Evolutionary conservation across 495 filamentous ascomycete genomes (phyloP).

Genomic region (Pseudevernia furfuracea): DNA sequence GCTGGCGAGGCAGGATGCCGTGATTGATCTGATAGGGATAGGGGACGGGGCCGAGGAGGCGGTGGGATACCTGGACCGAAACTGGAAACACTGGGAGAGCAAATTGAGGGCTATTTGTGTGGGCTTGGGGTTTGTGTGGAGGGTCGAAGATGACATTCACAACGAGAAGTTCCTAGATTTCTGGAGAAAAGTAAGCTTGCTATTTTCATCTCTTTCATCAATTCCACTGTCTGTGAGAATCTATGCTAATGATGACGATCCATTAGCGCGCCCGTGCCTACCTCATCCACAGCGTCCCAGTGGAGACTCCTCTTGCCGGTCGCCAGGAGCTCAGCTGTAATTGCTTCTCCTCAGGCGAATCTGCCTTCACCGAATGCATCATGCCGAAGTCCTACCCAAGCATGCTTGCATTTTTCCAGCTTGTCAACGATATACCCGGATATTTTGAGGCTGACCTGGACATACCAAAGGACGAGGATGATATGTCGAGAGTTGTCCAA

Average conservation of each 20-base stretch:
- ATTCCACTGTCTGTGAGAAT: neutral
- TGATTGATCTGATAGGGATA: conserved; percentile 58
- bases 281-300: conserved; percentile 40
- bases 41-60: conserved; percentile 49
- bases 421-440: conserved; percentile 30
- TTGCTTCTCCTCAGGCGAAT: conserved; percentile 42
- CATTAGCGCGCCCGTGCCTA: conserved; percentile 54
- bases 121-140: conserved; percentile 34
- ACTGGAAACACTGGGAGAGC: conserved; percentile 43
- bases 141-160: conserved; percentile 24
- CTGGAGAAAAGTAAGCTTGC: conserved; percentile 40
- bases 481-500: neutral
- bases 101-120: conserved; percentile 36
- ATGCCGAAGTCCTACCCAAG: conserved; percentile 32
- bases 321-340: conserved; percentile 38
- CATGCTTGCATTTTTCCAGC: conserved; percentile 40
- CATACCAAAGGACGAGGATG: conserved; percentile 11
- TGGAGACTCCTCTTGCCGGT: conserved; percentile 43
- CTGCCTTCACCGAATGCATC: conserved; percentile 36
- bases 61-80: conserved; percentile 47
- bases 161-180: conserved; percentile 39
- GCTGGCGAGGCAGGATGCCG: conserved; percentile 37
- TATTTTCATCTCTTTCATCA: neutral
- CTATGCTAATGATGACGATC: neutral
- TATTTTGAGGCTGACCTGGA: conserved; percentile 27